These are phyloP conservation scores for Barnettozyma californica DNA, from an alignment of 805 yeast species.

Conservation along the genomic window DNA sequence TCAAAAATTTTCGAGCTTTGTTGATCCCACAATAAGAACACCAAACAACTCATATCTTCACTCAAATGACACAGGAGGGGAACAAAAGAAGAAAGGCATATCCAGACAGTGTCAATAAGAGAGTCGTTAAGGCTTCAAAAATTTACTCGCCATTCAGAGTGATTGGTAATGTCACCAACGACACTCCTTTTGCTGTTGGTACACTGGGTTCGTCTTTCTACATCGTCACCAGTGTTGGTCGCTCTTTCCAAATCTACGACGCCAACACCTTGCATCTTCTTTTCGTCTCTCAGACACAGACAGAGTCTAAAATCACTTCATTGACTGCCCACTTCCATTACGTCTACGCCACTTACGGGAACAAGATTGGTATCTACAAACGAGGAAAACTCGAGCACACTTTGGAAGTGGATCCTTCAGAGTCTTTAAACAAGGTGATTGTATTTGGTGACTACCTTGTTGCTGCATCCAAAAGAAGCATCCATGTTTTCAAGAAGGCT, in stretches of 20 bases:
- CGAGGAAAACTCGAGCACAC: conserved; percentile 62
- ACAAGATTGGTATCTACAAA: conserved; percentile 68
- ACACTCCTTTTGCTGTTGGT: conserved; percentile 81
- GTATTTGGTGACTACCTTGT: conserved; percentile 78
- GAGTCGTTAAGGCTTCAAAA: conserved; percentile 35
- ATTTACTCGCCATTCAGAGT: conserved; percentile 83
- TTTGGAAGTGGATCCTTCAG: conserved; percentile 29
- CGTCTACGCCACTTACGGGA: conserved; percentile 72
- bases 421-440: conserved; percentile 43
- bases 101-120: conserved; percentile 15
- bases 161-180: conserved; percentile 89
- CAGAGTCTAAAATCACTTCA: conserved; percentile 62
- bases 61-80: neutral
- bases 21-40: too few species aligned
- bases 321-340: conserved; percentile 79
- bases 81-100: conserved; percentile 6
- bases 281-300: conserved; percentile 79
- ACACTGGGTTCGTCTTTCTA: conserved; percentile 84
- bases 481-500: conserved; percentile 52
- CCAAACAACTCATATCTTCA: neutral
- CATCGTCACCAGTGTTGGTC: conserved; percentile 85
- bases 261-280: conserved; percentile 78
- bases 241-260: conserved; percentile 88
- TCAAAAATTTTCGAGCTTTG: neutral
- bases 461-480: conserved; percentile 42